A percentile compares a stretch with the other conserved stretches of the same genome.
Conservation (phyloP, 2,329 filamentous ascomycete species). For the Lanzia echinophila region DNA sequence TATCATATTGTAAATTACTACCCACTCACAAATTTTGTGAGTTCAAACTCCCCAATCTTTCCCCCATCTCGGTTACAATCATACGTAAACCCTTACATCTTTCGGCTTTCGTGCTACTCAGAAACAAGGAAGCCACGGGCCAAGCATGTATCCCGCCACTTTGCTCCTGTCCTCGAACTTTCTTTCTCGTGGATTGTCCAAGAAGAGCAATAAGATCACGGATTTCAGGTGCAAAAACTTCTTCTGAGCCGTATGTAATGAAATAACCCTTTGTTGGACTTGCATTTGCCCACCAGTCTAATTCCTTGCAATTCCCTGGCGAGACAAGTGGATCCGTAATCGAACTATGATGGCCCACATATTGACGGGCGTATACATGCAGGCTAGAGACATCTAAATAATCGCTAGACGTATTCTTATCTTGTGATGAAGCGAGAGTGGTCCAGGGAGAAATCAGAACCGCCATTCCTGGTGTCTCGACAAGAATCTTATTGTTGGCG, state of each 20-base stretch:
- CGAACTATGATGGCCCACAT: slow-evolving; percentile 48
- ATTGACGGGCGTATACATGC: slow-evolving; percentile 63
- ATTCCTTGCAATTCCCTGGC: slow-evolving; percentile 62
- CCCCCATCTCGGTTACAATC: slow-evolving; percentile 7
- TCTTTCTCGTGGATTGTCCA: slow-evolving; percentile 40
- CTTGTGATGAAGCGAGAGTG: slow-evolving; percentile 60
- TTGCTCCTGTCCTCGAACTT: slow-evolving; percentile 42
- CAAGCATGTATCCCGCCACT: slow-evolving; percentile 70
- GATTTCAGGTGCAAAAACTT: slow-evolving; percentile 70
- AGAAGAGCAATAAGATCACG: slow-evolving; percentile 51
- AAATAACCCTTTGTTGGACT: slow-evolving; percentile 61
- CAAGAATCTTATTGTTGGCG: slow-evolving; percentile 1
- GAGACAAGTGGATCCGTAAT: slow-evolving; percentile 54
- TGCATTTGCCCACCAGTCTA: slow-evolving; percentile 59
- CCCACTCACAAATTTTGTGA: background rate
- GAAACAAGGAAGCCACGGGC: slow-evolving; percentile 63
- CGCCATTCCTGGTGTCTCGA: slow-evolving; percentile 48
- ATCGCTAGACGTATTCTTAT: slow-evolving; percentile 65
- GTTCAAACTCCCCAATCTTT: slow-evolving; percentile 2
- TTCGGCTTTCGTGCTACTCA: slow-evolving; percentile 41
- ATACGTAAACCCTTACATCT: slow-evolving; percentile 45
- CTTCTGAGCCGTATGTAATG: slow-evolving; percentile 67
- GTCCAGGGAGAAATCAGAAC: slow-evolving; percentile 77
- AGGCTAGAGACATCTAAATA: slow-evolving; percentile 64
- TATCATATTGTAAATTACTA: no score